These are phyloP conservation scores for Stephania yunnanensis DNA, from an alignment of 164 flowering plant genomes.

Conservation along the genomic window DNA sequence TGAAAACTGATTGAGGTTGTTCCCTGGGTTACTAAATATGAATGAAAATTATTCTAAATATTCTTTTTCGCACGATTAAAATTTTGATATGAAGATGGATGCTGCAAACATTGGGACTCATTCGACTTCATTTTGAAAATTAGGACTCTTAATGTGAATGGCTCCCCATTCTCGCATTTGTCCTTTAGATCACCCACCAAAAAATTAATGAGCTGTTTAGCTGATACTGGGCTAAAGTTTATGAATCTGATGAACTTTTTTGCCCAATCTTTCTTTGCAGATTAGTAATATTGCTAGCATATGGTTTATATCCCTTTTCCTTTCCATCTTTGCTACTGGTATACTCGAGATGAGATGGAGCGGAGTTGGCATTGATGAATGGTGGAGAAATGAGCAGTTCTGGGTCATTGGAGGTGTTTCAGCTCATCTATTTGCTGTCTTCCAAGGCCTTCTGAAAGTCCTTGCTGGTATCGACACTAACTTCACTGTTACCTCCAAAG, in stretches of 20 bases:
- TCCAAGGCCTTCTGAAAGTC: conserved; percentile 18
- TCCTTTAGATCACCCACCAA: not conserved
- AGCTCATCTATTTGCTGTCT: conserved; percentile 16
- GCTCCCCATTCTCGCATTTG: not conserved
- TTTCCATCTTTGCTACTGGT: conserved; percentile 18
- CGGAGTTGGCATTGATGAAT: conserved; percentile 14
- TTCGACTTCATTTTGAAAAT: not conserved
- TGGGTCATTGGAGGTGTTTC: conserved; percentile 21
- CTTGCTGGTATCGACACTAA: conserved; percentile 18
- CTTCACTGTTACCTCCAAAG: conserved; percentile 16
- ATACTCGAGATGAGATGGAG: conserved; percentile 19
- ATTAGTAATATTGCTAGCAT: conserved; percentile 18
- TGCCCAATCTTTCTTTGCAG: conserved; percentile 3
- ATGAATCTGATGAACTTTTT: not conserved
- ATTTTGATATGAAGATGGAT: not conserved
- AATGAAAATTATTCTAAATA: not conserved
- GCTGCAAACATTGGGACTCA: not conserved
- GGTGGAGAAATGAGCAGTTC: conserved; percentile 18
- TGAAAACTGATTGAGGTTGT: not conserved
- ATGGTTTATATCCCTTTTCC: conserved; percentile 16
- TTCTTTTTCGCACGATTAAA: not conserved
- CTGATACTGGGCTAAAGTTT: not conserved
- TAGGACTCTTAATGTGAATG: not conserved
- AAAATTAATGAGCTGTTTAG: not conserved
- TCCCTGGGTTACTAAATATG: not conserved